phyloP scores from a whole-genome alignment of 1,284 basidiomycete species.

The Golubevia sp. region DNA sequence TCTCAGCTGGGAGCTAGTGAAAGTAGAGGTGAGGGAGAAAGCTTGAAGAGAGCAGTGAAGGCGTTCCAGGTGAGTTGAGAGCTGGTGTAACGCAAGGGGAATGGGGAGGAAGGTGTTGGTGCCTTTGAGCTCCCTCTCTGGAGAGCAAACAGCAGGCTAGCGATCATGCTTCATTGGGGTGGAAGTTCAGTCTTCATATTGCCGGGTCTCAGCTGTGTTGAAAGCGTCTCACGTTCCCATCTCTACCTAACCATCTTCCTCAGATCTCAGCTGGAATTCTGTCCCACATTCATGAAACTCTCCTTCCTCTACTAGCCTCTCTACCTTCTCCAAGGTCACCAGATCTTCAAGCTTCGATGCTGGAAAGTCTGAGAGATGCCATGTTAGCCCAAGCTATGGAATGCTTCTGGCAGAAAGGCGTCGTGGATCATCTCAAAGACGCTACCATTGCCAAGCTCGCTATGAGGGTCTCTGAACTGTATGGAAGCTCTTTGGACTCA shows the following conservation, averaged over 20 bases:
- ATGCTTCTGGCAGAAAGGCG: slow-evolving; percentile 92
- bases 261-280: slow-evolving; percentile 37
- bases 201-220: too few relatives aligned
- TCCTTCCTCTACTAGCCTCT: slow-evolving; percentile 17
- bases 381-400: slow-evolving; percentile 96
- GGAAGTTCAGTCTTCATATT: too few relatives aligned
- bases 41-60: slow-evolving; percentile 41
- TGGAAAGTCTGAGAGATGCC: slow-evolving; percentile 73
- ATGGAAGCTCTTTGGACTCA: slow-evolving; percentile 22
- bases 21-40: slow-evolving; percentile 36
- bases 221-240: too few relatives aligned
- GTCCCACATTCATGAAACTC: slow-evolving; percentile 23
- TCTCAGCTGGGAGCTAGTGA: slow-evolving; percentile 34
- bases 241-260: too few relatives aligned
- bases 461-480: slow-evolving; percentile 67
- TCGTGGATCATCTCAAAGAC: slow-evolving; percentile 81
- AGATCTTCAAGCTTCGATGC: slow-evolving; percentile 66
- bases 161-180: too few relatives aligned
- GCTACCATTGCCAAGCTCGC: slow-evolving; percentile 84
- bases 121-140: neutral
- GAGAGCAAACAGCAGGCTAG: too few relatives aligned
- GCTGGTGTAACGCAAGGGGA: neutral
- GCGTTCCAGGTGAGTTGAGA: slow-evolving; percentile 32
- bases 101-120: neutral
- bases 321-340: slow-evolving; percentile 10